Evolutionary conservation across 1,284 basidiomycete species (phyloP).

Genomic region (Cystobasidium pallidum): DNA sequence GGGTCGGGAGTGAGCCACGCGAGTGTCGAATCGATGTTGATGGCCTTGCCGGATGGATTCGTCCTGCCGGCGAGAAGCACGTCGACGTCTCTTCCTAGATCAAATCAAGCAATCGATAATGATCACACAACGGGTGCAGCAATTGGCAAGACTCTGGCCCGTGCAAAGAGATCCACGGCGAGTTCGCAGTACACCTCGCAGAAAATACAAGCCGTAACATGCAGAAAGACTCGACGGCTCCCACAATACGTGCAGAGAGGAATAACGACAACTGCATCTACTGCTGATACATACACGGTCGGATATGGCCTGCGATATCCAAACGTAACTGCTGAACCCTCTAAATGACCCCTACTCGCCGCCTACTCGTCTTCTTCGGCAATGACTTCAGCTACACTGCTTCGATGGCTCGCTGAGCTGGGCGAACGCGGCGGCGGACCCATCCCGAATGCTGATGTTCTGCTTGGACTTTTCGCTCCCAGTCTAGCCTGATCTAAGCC

Average conservation of each 20-base stretch:
- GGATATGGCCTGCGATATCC: too few relatives aligned
- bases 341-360: not conserved
- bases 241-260: too few relatives aligned
- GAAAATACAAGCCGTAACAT: too few relatives aligned
- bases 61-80: not conserved
- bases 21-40: not conserved
- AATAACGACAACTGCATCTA: too few relatives aligned
- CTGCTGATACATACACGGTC: too few relatives aligned
- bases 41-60: not conserved
- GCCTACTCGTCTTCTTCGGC: slow-evolving; percentile 44
- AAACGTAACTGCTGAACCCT: too few relatives aligned
- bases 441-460: slow-evolving; percentile 15
- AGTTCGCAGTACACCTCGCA: too few relatives aligned
- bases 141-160: too few relatives aligned
- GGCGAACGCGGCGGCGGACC: slow-evolving; percentile 36
- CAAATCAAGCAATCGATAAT: slow-evolving; percentile 1
- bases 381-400: slow-evolving; percentile 34
- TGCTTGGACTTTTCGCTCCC: slow-evolving; percentile 20
- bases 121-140: too few relatives aligned
- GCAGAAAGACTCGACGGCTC: too few relatives aligned
- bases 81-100: not conserved
- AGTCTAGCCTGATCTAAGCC: slow-evolving; percentile 26
- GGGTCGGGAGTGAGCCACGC: not conserved
- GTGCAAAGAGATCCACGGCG: too few relatives aligned
- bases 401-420: slow-evolving; percentile 11